Percentiles rank a stretch among this genome's conserved stretches.
Conservation (phyloP, 2,329 filamentous ascomycete species). For the Phyllosticta capitalensis region DNA sequence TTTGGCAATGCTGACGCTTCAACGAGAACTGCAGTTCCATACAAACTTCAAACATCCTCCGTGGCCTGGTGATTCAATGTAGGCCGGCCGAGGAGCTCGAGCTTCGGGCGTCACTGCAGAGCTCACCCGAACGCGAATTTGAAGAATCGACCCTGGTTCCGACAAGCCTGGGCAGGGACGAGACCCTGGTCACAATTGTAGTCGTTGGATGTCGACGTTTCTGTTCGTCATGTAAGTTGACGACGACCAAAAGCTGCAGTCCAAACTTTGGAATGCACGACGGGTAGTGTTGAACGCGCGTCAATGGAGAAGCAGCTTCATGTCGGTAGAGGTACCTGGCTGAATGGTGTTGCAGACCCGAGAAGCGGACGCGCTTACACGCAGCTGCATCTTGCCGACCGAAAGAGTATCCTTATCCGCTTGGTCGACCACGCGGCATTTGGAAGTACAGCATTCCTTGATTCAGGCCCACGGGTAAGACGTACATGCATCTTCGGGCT, state of each 20-base stretch:
- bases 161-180: not conserved
- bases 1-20: not conserved
- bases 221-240: not conserved
- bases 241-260: not conserved
- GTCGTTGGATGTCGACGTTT: not conserved
- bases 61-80: not conserved
- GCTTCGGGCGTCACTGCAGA: not conserved
- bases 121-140: not conserved
- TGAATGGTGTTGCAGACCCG: not conserved
- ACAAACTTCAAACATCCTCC: not conserved
- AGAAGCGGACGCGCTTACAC: not conserved
- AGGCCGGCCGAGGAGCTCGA: not conserved
- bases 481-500: not conserved
- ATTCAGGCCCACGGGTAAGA: not conserved
- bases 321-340: not conserved
- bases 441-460: not conserved
- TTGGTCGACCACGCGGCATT: not conserved
- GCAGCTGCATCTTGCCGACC: not conserved
- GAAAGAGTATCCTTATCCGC: not conserved
- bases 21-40: not conserved
- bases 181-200: not conserved
- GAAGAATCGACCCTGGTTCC: not conserved
- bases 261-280: not conserved
- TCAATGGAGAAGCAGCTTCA: not conserved
- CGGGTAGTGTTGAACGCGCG: not conserved